Evolutionary conservation across 768 basidiomycete species (phyloP).

Genomic region (Pleurotus platypus): DNA sequence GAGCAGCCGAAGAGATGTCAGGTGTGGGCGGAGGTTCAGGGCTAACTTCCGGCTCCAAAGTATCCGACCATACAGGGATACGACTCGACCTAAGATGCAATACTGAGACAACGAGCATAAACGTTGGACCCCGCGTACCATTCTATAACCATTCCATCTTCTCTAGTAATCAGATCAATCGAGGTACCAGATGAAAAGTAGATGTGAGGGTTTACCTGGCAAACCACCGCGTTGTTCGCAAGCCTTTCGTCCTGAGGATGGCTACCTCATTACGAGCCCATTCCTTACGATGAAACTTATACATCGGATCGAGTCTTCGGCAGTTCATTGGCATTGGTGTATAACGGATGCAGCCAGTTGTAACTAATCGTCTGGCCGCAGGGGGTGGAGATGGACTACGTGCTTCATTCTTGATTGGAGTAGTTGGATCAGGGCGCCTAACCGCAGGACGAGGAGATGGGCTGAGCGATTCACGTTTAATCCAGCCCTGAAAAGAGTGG

Average conservation of each 20-base stretch:
- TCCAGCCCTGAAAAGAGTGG: background rate
- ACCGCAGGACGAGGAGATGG: background rate
- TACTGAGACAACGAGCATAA: background rate
- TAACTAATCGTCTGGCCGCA: background rate
- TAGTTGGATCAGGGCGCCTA: background rate
- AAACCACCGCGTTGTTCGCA: background rate
- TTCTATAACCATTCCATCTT: slow-evolving; percentile 6
- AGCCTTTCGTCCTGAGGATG: background rate
- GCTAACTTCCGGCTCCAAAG: background rate
- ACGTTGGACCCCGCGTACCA: background rate
- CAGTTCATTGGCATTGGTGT: slow-evolving; percentile 1
- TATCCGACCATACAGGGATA: slow-evolving; percentile 3
- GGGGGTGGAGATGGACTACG: background rate
- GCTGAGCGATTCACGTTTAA: background rate
- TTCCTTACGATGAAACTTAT: background rate
- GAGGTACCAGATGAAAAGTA: background rate
- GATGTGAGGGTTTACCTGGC: background rate
- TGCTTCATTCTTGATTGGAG: background rate
- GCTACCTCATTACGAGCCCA: slow-evolving; percentile 1
- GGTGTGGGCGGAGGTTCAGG: background rate
- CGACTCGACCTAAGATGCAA: background rate
- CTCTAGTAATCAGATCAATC: background rate
- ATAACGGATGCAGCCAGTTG: background rate
- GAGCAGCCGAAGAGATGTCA: background rate
- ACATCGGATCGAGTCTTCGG: background rate